These are phyloP conservation scores for Chlamydomonas incerta DNA, from an alignment of 139 green algal species.

Conservation along the genomic window DNA sequence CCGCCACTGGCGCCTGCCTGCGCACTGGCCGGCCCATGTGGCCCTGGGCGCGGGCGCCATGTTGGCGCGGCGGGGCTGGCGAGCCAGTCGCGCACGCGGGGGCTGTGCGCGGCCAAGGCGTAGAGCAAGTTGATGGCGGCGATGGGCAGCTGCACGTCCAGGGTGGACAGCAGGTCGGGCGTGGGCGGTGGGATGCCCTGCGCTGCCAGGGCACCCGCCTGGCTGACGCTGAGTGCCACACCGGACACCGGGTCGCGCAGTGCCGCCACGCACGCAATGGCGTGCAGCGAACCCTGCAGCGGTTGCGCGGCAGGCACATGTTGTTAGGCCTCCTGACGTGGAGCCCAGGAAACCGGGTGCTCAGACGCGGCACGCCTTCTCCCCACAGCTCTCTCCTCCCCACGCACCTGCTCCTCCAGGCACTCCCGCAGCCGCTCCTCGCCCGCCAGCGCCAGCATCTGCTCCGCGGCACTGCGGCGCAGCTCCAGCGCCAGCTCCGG, in stretches of 20 bases:
- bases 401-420: constrained; percentile 35
- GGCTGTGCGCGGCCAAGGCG: constrained; percentile 34
- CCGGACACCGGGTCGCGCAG: constrained; percentile 2
- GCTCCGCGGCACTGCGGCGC: constrained; percentile 56
- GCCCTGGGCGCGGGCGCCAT: not conserved
- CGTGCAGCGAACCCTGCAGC: not conserved
- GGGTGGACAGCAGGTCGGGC: constrained; percentile 21
- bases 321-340: too few species aligned
- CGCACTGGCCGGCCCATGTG: too few species aligned
- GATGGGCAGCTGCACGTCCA: constrained; percentile 59
- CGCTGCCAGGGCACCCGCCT: not conserved
- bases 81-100: constrained; percentile 44
- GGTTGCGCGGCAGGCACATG: too few species aligned
- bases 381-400: too few species aligned
- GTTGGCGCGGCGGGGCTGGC: not conserved
- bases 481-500: constrained; percentile 57
- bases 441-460: constrained; percentile 59
- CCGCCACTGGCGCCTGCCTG: not conserved
- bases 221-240: constrained; percentile 2
- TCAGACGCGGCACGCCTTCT: too few species aligned
- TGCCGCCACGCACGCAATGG: constrained; percentile 8
- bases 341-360: too few species aligned
- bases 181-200: not conserved
- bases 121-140: constrained; percentile 57
- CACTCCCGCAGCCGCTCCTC: constrained; percentile 48